Evolutionary conservation across 805 yeast species (phyloP).

Genomic region (Metschnikowia lochheadii): DNA sequence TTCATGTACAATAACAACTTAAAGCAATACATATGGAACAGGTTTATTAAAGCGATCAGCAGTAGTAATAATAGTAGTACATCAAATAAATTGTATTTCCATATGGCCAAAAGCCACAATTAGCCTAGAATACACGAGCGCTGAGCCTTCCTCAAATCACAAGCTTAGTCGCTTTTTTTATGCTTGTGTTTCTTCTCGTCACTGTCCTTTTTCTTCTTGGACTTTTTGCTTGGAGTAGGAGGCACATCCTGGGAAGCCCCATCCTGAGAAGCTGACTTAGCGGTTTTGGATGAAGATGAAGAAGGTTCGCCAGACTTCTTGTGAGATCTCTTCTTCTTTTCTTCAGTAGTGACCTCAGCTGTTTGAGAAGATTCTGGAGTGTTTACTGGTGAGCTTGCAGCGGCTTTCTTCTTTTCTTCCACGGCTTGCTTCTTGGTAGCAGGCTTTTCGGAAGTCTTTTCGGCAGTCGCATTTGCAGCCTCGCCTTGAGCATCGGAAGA

Average conservation of each 20-base stretch:
- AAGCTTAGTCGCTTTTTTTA: constrained; percentile 15
- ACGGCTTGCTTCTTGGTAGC: constrained; percentile 1
- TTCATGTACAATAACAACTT: neutral
- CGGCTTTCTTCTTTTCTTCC: neutral
- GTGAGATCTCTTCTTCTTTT: constrained; percentile 17
- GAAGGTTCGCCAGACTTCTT: constrained; percentile 7
- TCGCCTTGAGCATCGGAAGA: neutral
- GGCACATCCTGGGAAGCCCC: neutral
- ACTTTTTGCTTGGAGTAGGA: constrained; percentile 13
- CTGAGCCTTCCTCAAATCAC: neutral
- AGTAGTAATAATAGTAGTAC: constrained; percentile 11
- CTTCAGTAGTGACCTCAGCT: constrained; percentile 3
- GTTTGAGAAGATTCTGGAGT: neutral
- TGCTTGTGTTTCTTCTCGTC: constrained; percentile 14
- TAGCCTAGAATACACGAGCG: constrained; percentile 3
- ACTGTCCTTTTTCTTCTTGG: constrained; percentile 18
- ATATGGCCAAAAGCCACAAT: constrained; percentile 3
- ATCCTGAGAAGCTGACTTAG: neutral
- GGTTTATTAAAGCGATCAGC: constrained; percentile 2
- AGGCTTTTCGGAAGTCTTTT: constrained; percentile 2
- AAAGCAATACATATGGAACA: constrained; percentile 9
- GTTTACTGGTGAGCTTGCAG: neutral
- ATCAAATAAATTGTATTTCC: constrained; percentile 13
- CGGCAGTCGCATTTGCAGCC: neutral
- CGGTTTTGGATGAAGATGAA: neutral